Evolutionary conservation across 805 yeast species (phyloP).

Genomic region (Nakazawaea holstii): DNA sequence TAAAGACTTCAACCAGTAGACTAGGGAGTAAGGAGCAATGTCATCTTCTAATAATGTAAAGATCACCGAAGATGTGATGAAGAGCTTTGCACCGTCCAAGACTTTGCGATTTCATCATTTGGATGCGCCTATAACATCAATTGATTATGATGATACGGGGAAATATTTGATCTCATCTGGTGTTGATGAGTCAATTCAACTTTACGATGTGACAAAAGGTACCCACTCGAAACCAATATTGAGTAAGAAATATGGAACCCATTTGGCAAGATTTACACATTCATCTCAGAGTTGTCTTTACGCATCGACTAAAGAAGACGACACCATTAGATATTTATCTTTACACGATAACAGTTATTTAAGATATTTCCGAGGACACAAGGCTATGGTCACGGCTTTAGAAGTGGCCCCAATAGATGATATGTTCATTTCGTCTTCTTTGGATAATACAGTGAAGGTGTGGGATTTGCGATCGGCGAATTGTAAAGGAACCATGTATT

Average conservation of each 20-base stretch:
- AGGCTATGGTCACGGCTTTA: conserved; percentile 63
- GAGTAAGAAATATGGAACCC: conserved; percentile 90
- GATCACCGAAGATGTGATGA: conserved; percentile 13
- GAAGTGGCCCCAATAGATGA: conserved; percentile 71
- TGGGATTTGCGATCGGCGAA: conserved; percentile 81
- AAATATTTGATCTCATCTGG: conserved; percentile 71
- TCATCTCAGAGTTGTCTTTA: conserved; percentile 60
- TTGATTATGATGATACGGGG: conserved; percentile 83
- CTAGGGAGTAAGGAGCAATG: not conserved
- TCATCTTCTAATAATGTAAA: conserved; percentile 11
- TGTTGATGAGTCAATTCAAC: conserved; percentile 74
- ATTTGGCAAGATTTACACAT: conserved; percentile 80
- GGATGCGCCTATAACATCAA: conserved; percentile 55
- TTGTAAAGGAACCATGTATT: conserved; percentile 56
- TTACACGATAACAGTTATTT: conserved; percentile 73
- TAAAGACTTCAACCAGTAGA: too few species aligned
- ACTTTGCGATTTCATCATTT: conserved; percentile 34
- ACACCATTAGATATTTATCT: conserved; percentile 70
- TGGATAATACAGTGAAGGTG: conserved; percentile 73
- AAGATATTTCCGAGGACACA: conserved; percentile 86
- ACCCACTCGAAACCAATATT: conserved; percentile 61
- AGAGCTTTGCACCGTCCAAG: conserved; percentile 29
- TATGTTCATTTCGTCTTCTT: conserved; percentile 57
- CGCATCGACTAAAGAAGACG: conserved; percentile 78
- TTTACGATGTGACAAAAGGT: conserved; percentile 74